These are phyloP conservation scores for Aspergillus ochraceoroseus DNA, from an alignment of 2,329 filamentous ascomycete species.

Conservation along the genomic window DNA sequence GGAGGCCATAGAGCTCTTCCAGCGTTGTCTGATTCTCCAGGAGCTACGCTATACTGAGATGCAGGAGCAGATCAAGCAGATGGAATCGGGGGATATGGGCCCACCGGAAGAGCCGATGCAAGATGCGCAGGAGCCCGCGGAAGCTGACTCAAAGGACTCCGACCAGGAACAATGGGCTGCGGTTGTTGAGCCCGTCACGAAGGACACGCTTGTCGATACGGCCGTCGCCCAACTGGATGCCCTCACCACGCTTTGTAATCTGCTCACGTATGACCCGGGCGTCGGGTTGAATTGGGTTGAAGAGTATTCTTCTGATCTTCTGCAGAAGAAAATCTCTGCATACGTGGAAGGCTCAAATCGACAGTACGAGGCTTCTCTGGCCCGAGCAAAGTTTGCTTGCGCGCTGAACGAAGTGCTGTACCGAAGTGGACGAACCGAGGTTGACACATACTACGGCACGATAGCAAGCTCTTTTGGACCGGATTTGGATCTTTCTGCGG, in stretches of 20 bases:
- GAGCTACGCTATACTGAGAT: constrained; percentile 47
- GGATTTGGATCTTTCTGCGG: constrained; percentile 39
- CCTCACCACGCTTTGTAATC: constrained; percentile 49
- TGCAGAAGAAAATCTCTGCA: constrained; percentile 51
- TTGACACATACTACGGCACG: constrained; percentile 50
- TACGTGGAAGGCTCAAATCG: constrained; percentile 47
- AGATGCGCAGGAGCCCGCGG: constrained; percentile 12
- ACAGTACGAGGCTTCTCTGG: constrained; percentile 51
- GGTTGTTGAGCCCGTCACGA: constrained; percentile 62
- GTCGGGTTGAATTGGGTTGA: constrained; percentile 54
- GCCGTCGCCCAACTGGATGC: constrained; percentile 59
- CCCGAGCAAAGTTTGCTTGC: constrained; percentile 53
- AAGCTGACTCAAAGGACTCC: constrained; percentile 20
- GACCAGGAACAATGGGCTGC: constrained; percentile 58
- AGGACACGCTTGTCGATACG: constrained; percentile 62
- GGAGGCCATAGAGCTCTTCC: constrained; percentile 58
- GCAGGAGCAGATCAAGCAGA: constrained; percentile 42
- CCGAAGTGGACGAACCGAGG: constrained; percentile 47
- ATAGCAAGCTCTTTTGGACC: constrained; percentile 41
- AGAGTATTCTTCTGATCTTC: constrained; percentile 51
- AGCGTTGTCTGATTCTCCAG: constrained; percentile 53
- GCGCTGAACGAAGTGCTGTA: constrained; percentile 56
- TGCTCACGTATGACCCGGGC: constrained; percentile 42
- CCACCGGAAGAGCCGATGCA: constrained; percentile 16
- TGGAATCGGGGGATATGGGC: constrained; percentile 27